These are phyloP conservation scores for Rubia balearica DNA, from an alignment of 305 asterid species.

Conservation along the genomic window DNA sequence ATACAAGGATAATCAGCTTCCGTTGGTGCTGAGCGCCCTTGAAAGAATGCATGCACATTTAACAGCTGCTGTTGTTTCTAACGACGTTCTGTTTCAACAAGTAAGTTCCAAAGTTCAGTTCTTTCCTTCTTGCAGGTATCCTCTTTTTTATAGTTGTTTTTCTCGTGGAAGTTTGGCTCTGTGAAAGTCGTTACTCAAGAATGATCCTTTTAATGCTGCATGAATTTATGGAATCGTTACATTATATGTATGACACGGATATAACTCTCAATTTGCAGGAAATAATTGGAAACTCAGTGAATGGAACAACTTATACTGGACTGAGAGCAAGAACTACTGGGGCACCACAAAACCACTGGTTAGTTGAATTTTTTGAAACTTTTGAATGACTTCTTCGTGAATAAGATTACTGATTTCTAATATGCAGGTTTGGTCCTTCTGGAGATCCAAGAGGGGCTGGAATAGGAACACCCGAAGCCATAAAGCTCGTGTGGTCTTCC, in stretches of 20 bases:
- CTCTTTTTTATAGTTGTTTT: no score
- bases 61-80: conserved; percentile 92
- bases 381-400: not conserved
- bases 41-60: conserved; percentile 94
- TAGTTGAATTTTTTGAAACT: not conserved
- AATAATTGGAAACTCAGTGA: conserved; percentile 74
- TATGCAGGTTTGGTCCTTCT: conserved; percentile 74
- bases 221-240: no score
- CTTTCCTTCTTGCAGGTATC: not conserved
- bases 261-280: conserved; percentile 39
- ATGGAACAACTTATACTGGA: conserved; percentile 92
- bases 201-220: not conserved
- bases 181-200: not conserved
- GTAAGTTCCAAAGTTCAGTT: conserved; percentile 29
- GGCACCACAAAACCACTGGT: conserved; percentile 98
- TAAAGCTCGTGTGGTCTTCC: conserved; percentile 79
- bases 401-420: not conserved
- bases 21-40: conserved; percentile 53
- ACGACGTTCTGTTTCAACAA: conserved; percentile 68
- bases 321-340: conserved; percentile 91
- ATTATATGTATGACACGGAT: not conserved
- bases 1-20: conserved; percentile 64
- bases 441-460: conserved; percentile 91
- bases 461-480: conserved; percentile 82
- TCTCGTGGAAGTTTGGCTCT: not conserved